phyloP scores from a whole-genome alignment of 2,329 filamentous ascomycete species.

The Colletotrichum sansevieriae region DNA sequence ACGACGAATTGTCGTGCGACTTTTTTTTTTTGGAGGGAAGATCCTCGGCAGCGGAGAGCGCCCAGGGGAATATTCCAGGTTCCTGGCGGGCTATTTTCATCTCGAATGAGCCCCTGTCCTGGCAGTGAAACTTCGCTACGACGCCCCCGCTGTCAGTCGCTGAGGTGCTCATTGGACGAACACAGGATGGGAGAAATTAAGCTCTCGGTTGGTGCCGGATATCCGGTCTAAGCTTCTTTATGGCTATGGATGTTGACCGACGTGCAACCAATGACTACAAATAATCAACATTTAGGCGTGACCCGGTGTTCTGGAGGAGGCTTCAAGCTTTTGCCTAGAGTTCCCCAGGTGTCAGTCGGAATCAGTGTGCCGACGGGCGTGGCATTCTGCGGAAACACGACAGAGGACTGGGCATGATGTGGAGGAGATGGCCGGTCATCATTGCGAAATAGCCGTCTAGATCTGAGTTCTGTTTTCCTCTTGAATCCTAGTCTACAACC shows the following conservation, averaged over 20 bases:
- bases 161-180: neutral
- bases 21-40: constrained; percentile 7
- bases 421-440: neutral
- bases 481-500: neutral
- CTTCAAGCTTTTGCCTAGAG: constrained; percentile 37
- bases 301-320: neutral
- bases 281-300: neutral
- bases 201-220: constrained; percentile 35
- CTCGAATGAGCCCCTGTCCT: constrained; percentile 19
- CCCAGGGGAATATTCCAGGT: constrained; percentile 1
- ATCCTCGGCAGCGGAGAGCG: constrained; percentile 7
- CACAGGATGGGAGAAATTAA: constrained; percentile 15
- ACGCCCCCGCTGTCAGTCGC: constrained; percentile 13
- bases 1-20: neutral
- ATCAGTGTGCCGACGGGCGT: neutral
- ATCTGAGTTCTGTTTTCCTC: neutral
- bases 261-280: constrained; percentile 20
- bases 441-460: neutral
- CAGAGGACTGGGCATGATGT: neutral
- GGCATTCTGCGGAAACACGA: neutral
- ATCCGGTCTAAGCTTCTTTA: constrained; percentile 27
- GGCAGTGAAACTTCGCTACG: constrained; percentile 2
- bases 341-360: constrained; percentile 10
- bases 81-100: neutral
- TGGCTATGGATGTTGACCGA: neutral